Conservation (phyloP, 177 flowering plant species). For the Vitis hybrid region DNA sequence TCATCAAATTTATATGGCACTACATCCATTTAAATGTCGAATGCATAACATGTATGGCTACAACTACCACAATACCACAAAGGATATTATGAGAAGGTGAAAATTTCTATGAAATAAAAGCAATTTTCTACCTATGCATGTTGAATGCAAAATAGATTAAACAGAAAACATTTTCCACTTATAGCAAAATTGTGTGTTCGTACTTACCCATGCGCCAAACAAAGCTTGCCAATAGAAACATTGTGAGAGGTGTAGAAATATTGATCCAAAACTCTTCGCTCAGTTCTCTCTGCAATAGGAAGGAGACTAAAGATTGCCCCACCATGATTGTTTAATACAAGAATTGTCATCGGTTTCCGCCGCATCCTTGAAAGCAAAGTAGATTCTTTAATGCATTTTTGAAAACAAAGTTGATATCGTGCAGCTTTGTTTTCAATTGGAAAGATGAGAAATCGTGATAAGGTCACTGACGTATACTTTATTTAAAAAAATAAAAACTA, state of each 20-base stretch:
- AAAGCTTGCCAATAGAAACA: conserved; percentile 61
- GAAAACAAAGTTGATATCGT: background rate
- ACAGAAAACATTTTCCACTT: background rate
- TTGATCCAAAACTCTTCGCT: conserved; percentile 47
- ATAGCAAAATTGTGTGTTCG: background rate
- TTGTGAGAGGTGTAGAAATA: conserved; percentile 86
- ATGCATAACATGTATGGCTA: too few relatives aligned
- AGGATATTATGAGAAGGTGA: background rate
- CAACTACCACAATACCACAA: too few relatives aligned
- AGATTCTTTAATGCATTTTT: background rate
- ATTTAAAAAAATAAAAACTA: too few relatives aligned
- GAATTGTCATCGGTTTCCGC: conserved; percentile 80
- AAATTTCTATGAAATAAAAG: background rate
- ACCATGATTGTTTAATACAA: conserved; percentile 89
- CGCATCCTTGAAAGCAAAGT: conserved; percentile 38
- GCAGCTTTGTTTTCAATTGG: background rate
- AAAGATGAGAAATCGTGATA: too few relatives aligned
- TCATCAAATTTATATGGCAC: background rate
- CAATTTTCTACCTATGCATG: background rate
- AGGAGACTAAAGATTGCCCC: conserved; percentile 98
- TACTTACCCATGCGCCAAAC: conserved; percentile 86
- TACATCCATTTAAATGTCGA: too few relatives aligned
- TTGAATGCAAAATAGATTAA: conserved; percentile 2
- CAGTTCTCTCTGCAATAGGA: conserved; percentile 70
- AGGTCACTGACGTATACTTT: too few relatives aligned